These are phyloP conservation scores for Xylaria scruposa DNA, from an alignment of 495 filamentous ascomycete species.

Conservation along the genomic window DNA sequence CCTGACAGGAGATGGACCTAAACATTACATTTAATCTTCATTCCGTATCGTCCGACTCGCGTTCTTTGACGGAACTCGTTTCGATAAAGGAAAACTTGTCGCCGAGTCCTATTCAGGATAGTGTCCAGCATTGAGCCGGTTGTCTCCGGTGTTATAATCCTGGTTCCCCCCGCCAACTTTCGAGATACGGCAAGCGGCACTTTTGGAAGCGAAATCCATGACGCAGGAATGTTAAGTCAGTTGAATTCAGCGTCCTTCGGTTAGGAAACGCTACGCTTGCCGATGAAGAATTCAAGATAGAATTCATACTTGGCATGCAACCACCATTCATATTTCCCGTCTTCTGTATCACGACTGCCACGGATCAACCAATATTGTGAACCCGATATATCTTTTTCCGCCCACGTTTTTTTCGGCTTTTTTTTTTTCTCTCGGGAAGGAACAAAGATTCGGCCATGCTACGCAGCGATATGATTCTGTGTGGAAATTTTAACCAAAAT, in stretches of 20 bases:
- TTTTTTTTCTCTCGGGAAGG: background rate
- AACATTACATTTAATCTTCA: background rate
- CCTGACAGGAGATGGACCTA: background rate
- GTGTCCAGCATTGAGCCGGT: background rate
- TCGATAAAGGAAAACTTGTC: background rate
- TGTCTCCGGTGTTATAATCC: background rate
- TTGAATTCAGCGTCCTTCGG: background rate
- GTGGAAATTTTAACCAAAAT: background rate
- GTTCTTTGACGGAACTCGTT: background rate
- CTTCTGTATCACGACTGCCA: slow-evolving; percentile 5
- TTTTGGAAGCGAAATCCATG: background rate
- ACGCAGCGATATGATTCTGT: background rate
- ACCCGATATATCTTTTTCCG: background rate
- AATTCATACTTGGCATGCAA: background rate
- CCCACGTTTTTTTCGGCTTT: background rate
- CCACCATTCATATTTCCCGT: background rate
- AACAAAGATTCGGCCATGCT: background rate
- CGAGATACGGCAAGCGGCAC: background rate
- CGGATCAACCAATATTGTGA: background rate
- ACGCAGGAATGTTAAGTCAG: background rate
- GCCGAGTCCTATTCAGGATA: background rate
- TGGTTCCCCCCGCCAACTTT: background rate
- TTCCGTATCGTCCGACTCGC: background rate
- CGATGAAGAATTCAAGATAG: background rate
- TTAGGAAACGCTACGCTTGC: background rate